Evolutionary conservation across 140 eudicot genomes (phyloP), one percentile per base, ranked within the genome.

Genomic region (Cichorium intybus): DNA sequence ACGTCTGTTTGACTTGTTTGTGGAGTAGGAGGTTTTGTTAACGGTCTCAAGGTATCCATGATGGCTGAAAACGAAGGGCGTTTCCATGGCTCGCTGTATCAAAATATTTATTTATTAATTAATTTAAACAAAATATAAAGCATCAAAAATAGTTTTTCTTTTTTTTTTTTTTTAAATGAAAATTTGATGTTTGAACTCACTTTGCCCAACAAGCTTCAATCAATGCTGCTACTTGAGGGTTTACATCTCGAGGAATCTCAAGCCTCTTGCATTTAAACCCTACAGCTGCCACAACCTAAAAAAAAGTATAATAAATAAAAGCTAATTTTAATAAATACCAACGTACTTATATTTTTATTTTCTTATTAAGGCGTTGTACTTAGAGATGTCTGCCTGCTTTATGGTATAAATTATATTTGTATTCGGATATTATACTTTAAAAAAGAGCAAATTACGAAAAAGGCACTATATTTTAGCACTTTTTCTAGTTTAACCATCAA

Each of bases 151-250:
- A 10, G 37, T 31, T 31, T 5, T n/a, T n/a, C n/a, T n/a, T n/a
- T n/a, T n/a, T n/a, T n/a, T n/a, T 20, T 7, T 7, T 24, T 10
- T 4, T 4, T 6, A 57, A 18, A 57, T 7, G 5, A 27, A 53
- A 64, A 22, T 41, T 29, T 2, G 6, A 27, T 34, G 20, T 46
- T 46, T 11, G 5, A 27, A 77, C 86, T 77, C 46, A 81, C 86
- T 72, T 72, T 24, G 77, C 77, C 86, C 82, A 81, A 48, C 86
- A 81, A 47, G 86, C 82, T 64, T 81, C 82, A 58, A 81, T 81
- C 61, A 81, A 49, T 6, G 80, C 70, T 26, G 86, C 82, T 33
- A 81, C 74, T 61, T 72, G 82, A 43, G 80, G 80, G 70, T 81
- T 77, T 16, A 81, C 86, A 57, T 81, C 64, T 23, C 70, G 51